A percentile compares a stretch with the other conserved stretches of the same genome.
phyloP scores from a whole-genome alignment of 495 filamentous ascomycete species.

The Aspergillus panamensis region DNA sequence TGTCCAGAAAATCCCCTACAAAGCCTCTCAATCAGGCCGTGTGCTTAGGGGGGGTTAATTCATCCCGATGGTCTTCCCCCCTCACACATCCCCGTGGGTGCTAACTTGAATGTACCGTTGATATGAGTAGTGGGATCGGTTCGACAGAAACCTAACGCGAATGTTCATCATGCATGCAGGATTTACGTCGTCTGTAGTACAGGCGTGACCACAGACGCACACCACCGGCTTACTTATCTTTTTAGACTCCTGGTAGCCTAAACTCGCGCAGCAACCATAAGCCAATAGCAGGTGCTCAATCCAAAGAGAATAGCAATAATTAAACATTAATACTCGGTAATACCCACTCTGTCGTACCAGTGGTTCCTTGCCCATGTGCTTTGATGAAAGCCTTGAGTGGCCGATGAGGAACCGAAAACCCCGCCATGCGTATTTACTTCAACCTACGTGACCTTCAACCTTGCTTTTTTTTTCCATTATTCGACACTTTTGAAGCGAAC shows the following conservation, averaged over 20 bases:
- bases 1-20: too few species aligned
- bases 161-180: background rate
- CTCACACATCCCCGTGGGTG: background rate
- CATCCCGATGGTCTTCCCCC: background rate
- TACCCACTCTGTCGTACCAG: background rate
- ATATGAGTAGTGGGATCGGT: background rate
- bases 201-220: background rate
- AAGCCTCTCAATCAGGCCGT: too few species aligned
- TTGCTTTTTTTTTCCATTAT: background rate
- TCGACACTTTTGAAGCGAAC: background rate
- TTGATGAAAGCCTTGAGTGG: background rate
- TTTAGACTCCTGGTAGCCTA: background rate
- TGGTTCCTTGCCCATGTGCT: background rate
- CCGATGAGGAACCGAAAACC: background rate
- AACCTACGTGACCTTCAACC: background rate
- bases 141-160: background rate
- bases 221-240: background rate
- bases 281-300: background rate
- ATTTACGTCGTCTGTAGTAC: background rate
- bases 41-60: too few species aligned
- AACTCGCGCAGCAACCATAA: background rate
- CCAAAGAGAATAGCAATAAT: background rate
- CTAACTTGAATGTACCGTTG: background rate
- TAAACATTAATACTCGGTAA: background rate
- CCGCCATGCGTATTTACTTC: background rate